Conservation (phyloP, 2,329 filamentous ascomycete species). For the Phaeosphaeria sp. region DNA sequence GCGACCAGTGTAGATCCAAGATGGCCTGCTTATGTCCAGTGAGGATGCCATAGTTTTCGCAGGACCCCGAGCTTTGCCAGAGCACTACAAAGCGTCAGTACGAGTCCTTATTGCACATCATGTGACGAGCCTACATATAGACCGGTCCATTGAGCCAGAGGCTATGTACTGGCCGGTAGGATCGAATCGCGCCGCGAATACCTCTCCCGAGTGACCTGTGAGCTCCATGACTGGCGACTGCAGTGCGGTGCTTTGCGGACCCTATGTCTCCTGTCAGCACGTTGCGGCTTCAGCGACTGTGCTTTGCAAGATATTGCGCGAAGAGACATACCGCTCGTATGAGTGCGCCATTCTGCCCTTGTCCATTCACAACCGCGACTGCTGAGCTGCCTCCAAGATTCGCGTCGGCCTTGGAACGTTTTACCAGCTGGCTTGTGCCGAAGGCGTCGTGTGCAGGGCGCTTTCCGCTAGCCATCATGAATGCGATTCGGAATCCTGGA, state of each 20-base stretch:
- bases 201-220: constrained; percentile 77
- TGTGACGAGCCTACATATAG: constrained; percentile 69
- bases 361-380: constrained; percentile 64
- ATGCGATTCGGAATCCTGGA: background rate
- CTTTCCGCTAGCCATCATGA: constrained; percentile 86
- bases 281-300: constrained; percentile 37
- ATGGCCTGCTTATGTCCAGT: constrained; percentile 90
- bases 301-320: constrained; percentile 45
- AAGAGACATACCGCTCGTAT: constrained; percentile 69
- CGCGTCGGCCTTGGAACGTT: constrained; percentile 79
- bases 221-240: constrained; percentile 95
- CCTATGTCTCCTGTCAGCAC: constrained; percentile 60
- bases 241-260: constrained; percentile 79
- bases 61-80: constrained; percentile 91
- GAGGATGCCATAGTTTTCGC: constrained; percentile 91
- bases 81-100: constrained; percentile 68
- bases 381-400: constrained; percentile 60
- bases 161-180: constrained; percentile 87
- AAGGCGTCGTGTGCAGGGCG: constrained; percentile 87
- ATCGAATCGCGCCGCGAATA: constrained; percentile 91
- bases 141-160: constrained; percentile 93
- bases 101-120: constrained; percentile 12
- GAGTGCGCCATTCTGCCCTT: constrained; percentile 66
- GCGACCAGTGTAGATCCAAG: constrained; percentile 93
- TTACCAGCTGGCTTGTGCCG: constrained; percentile 80